These are phyloP conservation scores for Vaccinium vitisidaea DNA, from an alignment of 148 eudicot genomes.

Conservation along the genomic window DNA sequence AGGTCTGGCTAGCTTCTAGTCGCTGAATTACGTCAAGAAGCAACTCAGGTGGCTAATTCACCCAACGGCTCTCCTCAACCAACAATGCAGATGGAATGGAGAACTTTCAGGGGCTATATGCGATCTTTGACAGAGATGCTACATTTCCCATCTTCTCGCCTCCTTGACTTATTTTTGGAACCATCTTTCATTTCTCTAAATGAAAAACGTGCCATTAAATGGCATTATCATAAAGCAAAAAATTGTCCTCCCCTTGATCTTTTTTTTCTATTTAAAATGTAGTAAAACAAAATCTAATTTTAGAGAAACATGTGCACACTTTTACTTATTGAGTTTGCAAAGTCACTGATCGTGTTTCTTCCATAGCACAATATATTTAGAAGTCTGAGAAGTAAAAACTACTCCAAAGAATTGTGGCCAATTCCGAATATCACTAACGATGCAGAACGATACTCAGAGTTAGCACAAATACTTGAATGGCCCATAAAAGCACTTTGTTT, in stretches of 20 bases:
- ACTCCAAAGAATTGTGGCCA: not conserved
- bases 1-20: constrained; percentile 33
- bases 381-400: not conserved
- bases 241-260: not conserved
- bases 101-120: constrained; percentile 36
- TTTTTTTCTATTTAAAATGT: too few relatives aligned
- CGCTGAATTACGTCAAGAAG: constrained; percentile 49
- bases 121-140: constrained; percentile 25
- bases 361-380: not conserved
- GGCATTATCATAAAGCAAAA: constrained; percentile 13
- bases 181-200: constrained; percentile 15
- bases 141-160: constrained; percentile 18
- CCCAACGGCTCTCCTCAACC: constrained; percentile 40
- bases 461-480: too few relatives aligned
- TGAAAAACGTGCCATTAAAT: constrained; percentile 29
- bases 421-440: not conserved
- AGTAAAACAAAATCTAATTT: not conserved
- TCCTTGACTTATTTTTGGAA: constrained; percentile 18
- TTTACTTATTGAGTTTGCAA: not conserved
- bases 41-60: constrained; percentile 47
- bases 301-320: not conserved
- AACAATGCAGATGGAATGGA: constrained; percentile 15
- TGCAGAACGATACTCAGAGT: too few relatives aligned
- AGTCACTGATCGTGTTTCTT: not conserved
- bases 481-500: too few relatives aligned